Base-by-base conservation (phyloP, 2,329 filamentous ascomycete genomes). In the Aspergillus sp. region DNA sequence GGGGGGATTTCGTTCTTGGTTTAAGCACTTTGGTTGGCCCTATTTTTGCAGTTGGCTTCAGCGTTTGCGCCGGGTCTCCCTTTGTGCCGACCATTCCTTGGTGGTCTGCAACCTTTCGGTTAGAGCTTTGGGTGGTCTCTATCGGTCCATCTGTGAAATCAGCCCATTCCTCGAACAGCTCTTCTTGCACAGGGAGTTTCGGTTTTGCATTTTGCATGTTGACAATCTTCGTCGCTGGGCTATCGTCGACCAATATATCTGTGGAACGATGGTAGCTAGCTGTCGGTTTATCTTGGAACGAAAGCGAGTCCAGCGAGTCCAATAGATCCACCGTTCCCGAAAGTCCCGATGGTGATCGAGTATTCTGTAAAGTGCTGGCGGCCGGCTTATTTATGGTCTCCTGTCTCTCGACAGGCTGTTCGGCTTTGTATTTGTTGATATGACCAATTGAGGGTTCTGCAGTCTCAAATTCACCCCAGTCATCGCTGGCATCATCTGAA, bases 61-160 rank as follows among this genome's bases (percentile, higher is more conserved):
- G 25, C 6, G 39, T 7, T n/a, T 46, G 37, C 11, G 35, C 3
- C 21, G 3, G 2, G 6, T 27, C 27, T 51, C 23, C 8, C 44
- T 12, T 35, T 6, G 37, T 27, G n/a, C n/a, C 27, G 19, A 15
- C 33, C 25, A 33, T 33, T 25, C n/a, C 19, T 25, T 47, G 50
- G 15, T 31, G 12, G 11, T 23, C 48, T 3, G 47, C 11, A 45
- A 43, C 21, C 45, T 39, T 65, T 62, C 33, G 46, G 61, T 37
- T 59, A 49, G 46, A 49, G 25, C 31, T 52, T 44, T 52, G 48
- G n/a, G 17, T 54, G 8, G 52, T 21, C 12, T 63, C 61, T 45
- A 54, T 46, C 27, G 64, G 64, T 14, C 65, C 71, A 66, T 81
- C 79, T 53, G 77, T 75, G 68, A 85, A 83, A 54, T 82, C 81